phyloP scores from a whole-genome alignment of 1,139 yeast genomes.

The Sugiyamaella sp. region DNA sequence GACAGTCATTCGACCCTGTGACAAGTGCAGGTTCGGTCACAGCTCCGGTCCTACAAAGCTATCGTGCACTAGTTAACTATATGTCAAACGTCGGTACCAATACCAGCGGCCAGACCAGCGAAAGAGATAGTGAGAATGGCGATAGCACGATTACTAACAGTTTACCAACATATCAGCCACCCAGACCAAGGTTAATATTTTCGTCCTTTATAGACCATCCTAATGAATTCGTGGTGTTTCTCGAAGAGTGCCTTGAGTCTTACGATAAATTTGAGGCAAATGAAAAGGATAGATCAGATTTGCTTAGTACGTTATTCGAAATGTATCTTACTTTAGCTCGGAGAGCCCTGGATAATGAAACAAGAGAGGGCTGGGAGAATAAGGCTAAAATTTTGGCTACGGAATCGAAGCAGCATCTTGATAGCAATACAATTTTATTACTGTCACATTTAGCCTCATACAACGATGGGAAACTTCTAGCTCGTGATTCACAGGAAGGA shows the following conservation, averaged over 20 bases:
- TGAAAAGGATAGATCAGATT: slow-evolving; percentile 66
- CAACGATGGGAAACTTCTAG: slow-evolving; percentile 33
- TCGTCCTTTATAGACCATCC: slow-evolving; percentile 84
- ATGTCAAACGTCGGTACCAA: slow-evolving; percentile 45
- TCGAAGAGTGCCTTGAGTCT: slow-evolving; percentile 87
- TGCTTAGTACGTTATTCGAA: slow-evolving; percentile 78
- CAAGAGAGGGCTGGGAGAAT: slow-evolving; percentile 56
- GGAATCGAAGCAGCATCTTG: slow-evolving; percentile 50
- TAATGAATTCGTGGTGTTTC: slow-evolving; percentile 85
- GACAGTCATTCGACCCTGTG: slow-evolving; percentile 16
- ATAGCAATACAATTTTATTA: slow-evolving; percentile 61
- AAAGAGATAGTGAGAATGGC: neutral
- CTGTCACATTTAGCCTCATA: slow-evolving; percentile 57
- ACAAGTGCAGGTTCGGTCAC: slow-evolving; percentile 24
- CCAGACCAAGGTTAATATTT: slow-evolving; percentile 84
- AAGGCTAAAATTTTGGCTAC: slow-evolving; percentile 63
- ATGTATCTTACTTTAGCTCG: slow-evolving; percentile 69
- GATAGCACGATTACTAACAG: neutral
- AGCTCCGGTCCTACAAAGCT: slow-evolving; percentile 62
- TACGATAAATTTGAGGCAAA: slow-evolving; percentile 78
- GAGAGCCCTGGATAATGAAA: slow-evolving; percentile 44
- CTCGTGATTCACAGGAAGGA: slow-evolving; percentile 46
- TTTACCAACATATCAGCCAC: slow-evolving; percentile 83
- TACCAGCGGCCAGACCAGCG: slow-evolving; percentile 2
- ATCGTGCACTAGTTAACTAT: slow-evolving; percentile 69